Evolutionary conservation across 257 asterid species (phyloP), one percentile per base, ranked within the genome.

Genomic region (Nemophila menziesii): DNA sequence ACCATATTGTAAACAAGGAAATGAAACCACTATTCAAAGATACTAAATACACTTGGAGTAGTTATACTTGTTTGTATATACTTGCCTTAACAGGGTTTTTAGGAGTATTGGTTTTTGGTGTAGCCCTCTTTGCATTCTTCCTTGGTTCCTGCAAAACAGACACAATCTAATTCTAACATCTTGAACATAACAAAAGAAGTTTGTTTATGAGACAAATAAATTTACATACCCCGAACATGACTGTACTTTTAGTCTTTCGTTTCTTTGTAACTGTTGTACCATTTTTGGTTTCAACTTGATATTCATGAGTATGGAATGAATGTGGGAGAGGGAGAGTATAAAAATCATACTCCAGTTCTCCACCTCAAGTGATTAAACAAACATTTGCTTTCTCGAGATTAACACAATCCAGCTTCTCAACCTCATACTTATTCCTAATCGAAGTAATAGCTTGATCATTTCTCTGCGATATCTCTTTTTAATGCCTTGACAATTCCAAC

Each of bases 401-500:
- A 57, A 77, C 56, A 43, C 75, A 53, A 56, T 72, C 94, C 72
- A 69, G 72, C 84, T 85, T 90, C 69, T 90, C 94, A 66, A 57
- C 57, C 74, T 90, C 96, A 24, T 79, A 85, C 77, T 75, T 81
- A 71, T 66, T 77, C 52, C 86, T 69, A 33, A 90, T 85, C 54
- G 85, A 94, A 62, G 59, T 81, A 48, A 90, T 81, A 65, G 94
- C 99, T n/a, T 79, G 87, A 60, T 90, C 98, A 67, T 85, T 90
- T 62, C 72, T 79, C 66, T 70, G 94, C 51, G 99, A 90, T 64
- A 90, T 79, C 68, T 90, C 99, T 65, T 90, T 90, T 74, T 85
- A 64, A 68, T 85, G 89, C 64, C 75, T 85, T n/a, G 94, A 90
- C 53, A 90, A 70, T 60, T 90, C 99, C 29, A 70, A 54, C 16